Base-by-base conservation (phyloP, 2,329 filamentous ascomycete genomes). In the Catunica adiposa region DNA sequence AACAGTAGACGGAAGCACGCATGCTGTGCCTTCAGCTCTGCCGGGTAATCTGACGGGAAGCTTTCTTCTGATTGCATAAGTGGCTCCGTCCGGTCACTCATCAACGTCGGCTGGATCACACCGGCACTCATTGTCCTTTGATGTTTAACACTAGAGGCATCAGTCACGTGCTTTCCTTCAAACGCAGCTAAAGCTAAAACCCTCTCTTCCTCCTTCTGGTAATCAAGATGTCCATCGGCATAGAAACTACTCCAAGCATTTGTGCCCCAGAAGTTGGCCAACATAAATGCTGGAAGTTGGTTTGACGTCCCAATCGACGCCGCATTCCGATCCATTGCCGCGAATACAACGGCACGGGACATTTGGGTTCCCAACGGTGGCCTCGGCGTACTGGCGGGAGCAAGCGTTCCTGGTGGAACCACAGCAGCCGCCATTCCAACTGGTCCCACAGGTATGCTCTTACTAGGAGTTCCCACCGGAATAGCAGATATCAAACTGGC, bases 251-350 rank as follows among this genome's bases (percentile, higher is more conserved):
- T 68, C 86, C 89, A 95, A 50, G 89, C 83, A 56, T 81, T 84
- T 63, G 83, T 94, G 52, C 90, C 90, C 90, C 90, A 97, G 56
- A 94, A 78, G 65, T 97, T 97, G 31, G 89, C 89, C 72, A 95
- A 79, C 59, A 96, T 81, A 14, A 87, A 88, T 52, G 85, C 86
- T 1, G 89, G 87, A 68, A 95, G 80, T 22, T 78, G 78, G 44
- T 84, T 79, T 25, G 54, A 34, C n/a, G 76, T 76, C 50, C 73
- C 78, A n/a, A 81, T 80, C 17, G 80, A 68, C 2, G 76, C 77
- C 56, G 88, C 73, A 1, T 80, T 80, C 59, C 83, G 78, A 64
- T 95, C 89, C 53, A 83, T 84, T 62, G 84, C 87, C 15, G 90
- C 79, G 25, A 87, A 75, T 23, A 96, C 84, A 22, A 89, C 90